These are phyloP conservation scores for Striga hermonthica DNA, from an alignment of 305 asterid genomes.

Conservation along the genomic window DNA sequence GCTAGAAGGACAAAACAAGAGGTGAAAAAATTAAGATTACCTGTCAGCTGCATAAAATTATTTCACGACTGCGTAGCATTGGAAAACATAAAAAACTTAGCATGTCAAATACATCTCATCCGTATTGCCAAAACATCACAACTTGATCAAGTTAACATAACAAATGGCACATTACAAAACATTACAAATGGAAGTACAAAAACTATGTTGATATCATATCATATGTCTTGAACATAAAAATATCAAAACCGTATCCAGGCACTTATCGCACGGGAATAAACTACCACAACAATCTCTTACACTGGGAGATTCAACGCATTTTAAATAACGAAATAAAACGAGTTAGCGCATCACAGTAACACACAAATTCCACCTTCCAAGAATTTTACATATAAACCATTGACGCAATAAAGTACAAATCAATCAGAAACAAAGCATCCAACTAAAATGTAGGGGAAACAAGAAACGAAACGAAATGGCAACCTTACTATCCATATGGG, in stretches of 20 bases:
- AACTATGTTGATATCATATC: not conserved
- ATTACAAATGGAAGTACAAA: not conserved
- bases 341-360: not conserved
- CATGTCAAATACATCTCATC: conserved; percentile 5
- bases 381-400: too few relatives aligned
- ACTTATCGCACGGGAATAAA: not conserved
- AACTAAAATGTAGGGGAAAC: not conserved
- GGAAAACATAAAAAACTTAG: not conserved
- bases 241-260: not conserved
- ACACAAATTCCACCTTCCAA: too few relatives aligned
- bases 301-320: conserved; percentile 8
- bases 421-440: not conserved
- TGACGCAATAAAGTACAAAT: not conserved
- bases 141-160: not conserved
- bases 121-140: conserved; percentile 13
- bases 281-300: not conserved
- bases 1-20: not conserved
- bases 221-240: not conserved
- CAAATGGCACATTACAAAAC: not conserved
- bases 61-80: not conserved
- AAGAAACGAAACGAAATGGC: not conserved
- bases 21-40: conserved; percentile 5
- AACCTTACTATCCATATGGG: conserved; percentile 96
- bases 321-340: not conserved
- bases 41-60: not conserved